Evolutionary conservation across 176 grass and related monocot species (phyloP), one percentile per base, ranked within the genome.

Genomic region (Themeda triandra): DNA sequence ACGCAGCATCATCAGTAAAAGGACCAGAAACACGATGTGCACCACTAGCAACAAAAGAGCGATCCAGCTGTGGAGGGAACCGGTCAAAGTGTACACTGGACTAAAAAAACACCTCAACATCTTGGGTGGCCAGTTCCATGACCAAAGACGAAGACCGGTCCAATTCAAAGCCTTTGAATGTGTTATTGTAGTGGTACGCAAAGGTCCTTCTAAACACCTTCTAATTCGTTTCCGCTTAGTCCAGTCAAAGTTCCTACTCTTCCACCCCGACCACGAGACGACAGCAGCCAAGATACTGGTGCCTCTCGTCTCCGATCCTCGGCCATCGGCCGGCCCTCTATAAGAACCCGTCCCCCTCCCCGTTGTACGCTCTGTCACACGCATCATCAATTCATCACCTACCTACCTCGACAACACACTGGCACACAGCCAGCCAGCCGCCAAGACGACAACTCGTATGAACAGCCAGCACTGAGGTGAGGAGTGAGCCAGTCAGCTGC

Each of bases 111-210:
- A 64, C 59, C 79, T 49, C 72, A 21, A 18, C 29, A 49, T 77
- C 78, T 33, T 21, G 4, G 8, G 76, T 69, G 76, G 8, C 59
- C 68, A 73, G 70, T 49, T 24, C 42, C 72, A 86, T 12, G 83
- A 82, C 79, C 83, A n/a, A n/a, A n/a, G n/a, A n/a, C n/a, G n/a
- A 79, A 73, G 88, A 90, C 80, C 84, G 36, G 84, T 83, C 88
- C 48, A 86, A 79, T 25, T 82, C 80, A 15, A 83, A 74, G 23
- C 36, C 36, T 74, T 90, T 79, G 84, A 90, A 83, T 49, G 8
- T 14, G 1, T 19, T 27, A 37, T 24, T 60, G 13, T 63, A 63
- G 24, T 63, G 41, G 24, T 29, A 75, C 17, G 11, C 35, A 73
- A 33, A 51, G 9, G 67, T 49, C 46, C 29, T 44, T 67, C 37